These are phyloP conservation scores for Cordyceps sp. DNA, from an alignment of 2,329 filamentous ascomycete genomes.

Conservation along the genomic window DNA sequence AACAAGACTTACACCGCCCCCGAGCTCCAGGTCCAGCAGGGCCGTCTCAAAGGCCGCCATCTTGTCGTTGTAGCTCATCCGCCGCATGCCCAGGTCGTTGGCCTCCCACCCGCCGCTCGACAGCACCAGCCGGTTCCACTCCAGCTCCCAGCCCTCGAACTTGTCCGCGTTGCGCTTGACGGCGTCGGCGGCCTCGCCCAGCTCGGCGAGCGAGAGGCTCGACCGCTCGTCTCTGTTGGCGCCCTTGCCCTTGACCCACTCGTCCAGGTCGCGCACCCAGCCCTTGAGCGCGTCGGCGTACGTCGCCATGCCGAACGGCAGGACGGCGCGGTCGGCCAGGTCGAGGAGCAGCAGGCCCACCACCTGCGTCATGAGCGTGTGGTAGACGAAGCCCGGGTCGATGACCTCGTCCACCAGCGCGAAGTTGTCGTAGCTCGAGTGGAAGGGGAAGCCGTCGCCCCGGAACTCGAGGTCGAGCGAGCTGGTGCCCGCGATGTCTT, in stretches of 20 bases:
- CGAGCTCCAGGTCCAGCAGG: slow-evolving; percentile 57
- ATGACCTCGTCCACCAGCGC: slow-evolving; percentile 68
- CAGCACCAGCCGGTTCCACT: slow-evolving; percentile 60
- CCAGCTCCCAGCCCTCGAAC: slow-evolving; percentile 61
- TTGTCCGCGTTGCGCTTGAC: slow-evolving; percentile 32
- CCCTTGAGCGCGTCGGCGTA: slow-evolving; percentile 50
- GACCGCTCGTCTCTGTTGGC: slow-evolving; percentile 10
- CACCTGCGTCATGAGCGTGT: slow-evolving; percentile 62
- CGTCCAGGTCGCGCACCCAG: slow-evolving; percentile 51
- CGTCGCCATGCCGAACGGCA: slow-evolving; percentile 64
- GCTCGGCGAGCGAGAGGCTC: slow-evolving; percentile 13
- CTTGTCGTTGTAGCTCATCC: slow-evolving; percentile 62
- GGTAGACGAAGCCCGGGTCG: slow-evolving; percentile 72
- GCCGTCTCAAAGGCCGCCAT: slow-evolving; percentile 72
- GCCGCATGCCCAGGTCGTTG: slow-evolving; percentile 44
- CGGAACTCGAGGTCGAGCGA: slow-evolving; percentile 72
- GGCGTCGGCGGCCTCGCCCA: slow-evolving; percentile 38
- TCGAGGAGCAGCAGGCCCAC: slow-evolving; percentile 74
- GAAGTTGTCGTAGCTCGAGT: slow-evolving; percentile 81
- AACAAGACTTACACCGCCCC: slow-evolving; percentile 53
- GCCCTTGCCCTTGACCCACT: slow-evolving; percentile 41
- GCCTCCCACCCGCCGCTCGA: slow-evolving; percentile 62
- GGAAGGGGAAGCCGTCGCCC: slow-evolving; percentile 50
- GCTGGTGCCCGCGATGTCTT: slow-evolving; percentile 76
- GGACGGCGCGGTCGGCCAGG: slow-evolving; percentile 60